Base-by-base conservation (phyloP, 2,329 filamentous ascomycete species). In the Falciphora oryzae region DNA sequence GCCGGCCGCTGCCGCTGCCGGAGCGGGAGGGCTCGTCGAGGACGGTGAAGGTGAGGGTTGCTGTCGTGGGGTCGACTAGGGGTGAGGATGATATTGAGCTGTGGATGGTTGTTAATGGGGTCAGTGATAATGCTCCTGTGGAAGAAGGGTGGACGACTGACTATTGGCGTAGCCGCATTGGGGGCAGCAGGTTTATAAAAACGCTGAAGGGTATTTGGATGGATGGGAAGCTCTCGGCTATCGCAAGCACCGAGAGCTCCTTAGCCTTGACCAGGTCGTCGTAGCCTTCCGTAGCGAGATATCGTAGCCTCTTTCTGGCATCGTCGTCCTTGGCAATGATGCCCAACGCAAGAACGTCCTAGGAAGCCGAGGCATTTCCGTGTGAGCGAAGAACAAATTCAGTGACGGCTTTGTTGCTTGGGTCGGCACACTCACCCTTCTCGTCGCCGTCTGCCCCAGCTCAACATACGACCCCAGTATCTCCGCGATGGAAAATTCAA, bases 51-150 rank as follows among this genome's bases (percentile, higher is more conserved):
- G 85, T 87, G 44, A 88, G 77, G 0, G 81, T 63, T n/a, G 63
- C 65, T 1, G 62, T 59, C 11, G 73, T 76, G 0, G 79, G 76
- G 66, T 82, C 77, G 66, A 73, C 75, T 1, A 85, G 74, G 0
- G 83, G 82, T 0, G 83, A 85, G 0, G 82, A 85, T 1, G 83
- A 85, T 69, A 86, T 85, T 16, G 79, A 82, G 71, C n/a, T 50
- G 57, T n/a, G n/a, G n/a, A n/a, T n/a, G n/a, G n/a, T n/a, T n/a
- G n/a, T n/a, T n/a, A n/a, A 8, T 27, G n/a, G 25, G 57, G 32
- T 50, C n/a, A n/a, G 27, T 22, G 29, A 22, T 27, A 32, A 5
- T 57, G 29, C 11, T 35, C n/a, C 22, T 58, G 50, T 44, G 28
- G 62, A 35, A 29, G 57, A 10, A 27, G 18, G n/a, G 38, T 38